These are phyloP conservation scores for Pythium rhizo-oryzae DNA, from an alignment of 352 stramenopile species.

Conservation along the genomic window DNA sequence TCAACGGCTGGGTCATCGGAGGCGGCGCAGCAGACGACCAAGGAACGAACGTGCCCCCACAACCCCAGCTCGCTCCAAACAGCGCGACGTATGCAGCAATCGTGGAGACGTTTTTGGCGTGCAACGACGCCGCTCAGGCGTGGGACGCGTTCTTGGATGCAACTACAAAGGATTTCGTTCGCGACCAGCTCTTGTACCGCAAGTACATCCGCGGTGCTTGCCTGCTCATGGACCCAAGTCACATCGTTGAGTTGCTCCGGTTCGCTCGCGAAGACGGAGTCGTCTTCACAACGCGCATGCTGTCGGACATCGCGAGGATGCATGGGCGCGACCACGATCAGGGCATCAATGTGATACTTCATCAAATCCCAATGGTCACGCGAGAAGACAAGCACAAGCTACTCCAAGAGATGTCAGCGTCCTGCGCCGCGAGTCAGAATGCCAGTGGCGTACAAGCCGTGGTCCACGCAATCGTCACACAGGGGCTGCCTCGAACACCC, in stretches of 20 bases:
- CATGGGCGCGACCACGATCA: slow-evolving; percentile 47
- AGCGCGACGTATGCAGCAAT: slow-evolving; percentile 69
- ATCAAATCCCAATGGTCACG: slow-evolving; percentile 35
- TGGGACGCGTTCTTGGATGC: slow-evolving; percentile 58
- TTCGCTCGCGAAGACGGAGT: slow-evolving; percentile 53
- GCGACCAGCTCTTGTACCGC: slow-evolving; percentile 55
- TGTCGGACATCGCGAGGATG: slow-evolving; percentile 58
- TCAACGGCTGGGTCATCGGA: slow-evolving; percentile 38
- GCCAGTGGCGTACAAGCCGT: slow-evolving; percentile 41
- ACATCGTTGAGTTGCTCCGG: slow-evolving; percentile 54
- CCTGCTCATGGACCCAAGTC: slow-evolving; percentile 53
- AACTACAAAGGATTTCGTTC: slow-evolving; percentile 35
- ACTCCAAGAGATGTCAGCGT: slow-evolving; percentile 64
- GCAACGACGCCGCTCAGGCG: slow-evolving; percentile 49
- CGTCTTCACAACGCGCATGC: slow-evolving; percentile 53
- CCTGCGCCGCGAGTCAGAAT: slow-evolving; percentile 62
- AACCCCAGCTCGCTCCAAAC: slow-evolving; percentile 54
- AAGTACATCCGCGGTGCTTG: slow-evolving; percentile 72
- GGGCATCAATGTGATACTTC: slow-evolving; percentile 51
- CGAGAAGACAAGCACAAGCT: slow-evolving; percentile 36
- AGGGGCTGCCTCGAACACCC: slow-evolving; percentile 45
- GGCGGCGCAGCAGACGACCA: not conserved
- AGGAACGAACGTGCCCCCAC: slow-evolving; percentile 32
- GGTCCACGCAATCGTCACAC: slow-evolving; percentile 39
- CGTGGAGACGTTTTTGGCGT: slow-evolving; percentile 73